Conservation (phyloP, 208 protist genomes). For the Wallacemonas sp. region DNA sequence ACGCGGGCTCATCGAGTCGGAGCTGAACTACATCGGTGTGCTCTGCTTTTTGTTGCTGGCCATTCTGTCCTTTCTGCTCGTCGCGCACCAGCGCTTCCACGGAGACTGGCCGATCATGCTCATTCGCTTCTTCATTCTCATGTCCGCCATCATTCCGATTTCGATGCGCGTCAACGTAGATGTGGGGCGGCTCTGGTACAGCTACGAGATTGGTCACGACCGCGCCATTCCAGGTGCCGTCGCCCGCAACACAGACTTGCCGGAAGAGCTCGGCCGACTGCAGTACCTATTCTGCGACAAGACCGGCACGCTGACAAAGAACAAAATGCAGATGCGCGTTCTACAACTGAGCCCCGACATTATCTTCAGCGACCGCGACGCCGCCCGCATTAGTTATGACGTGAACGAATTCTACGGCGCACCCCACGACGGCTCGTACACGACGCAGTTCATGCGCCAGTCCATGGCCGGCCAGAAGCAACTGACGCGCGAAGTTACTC, state of each 20-base stretch:
- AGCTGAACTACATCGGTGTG: conserved; percentile 96
- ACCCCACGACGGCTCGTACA: conserved; percentile 5
- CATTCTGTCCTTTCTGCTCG: conserved; percentile 61
- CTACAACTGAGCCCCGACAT: conserved; percentile 49
- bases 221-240: conserved; percentile 81
- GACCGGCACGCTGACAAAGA: conserved; percentile 98
- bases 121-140: conserved; percentile 95
- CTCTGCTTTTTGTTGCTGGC: conserved; percentile 80
- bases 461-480: conserved; percentile 17
- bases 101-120: conserved; percentile 91
- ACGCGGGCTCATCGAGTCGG: conserved; percentile 92
- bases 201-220: conserved; percentile 91
- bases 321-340: conserved; percentile 91
- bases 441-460: conserved; percentile 15
- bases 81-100: conserved; percentile 64
- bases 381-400: conserved; percentile 32
- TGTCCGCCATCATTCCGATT: conserved; percentile 98
- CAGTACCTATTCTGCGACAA: conserved; percentile 98
- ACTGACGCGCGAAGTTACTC: conserved; percentile 37
- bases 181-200: conserved; percentile 97
- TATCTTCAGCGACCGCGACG: conserved; percentile 50
- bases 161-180: conserved; percentile 98
- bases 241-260: conserved; percentile 95
- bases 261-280: conserved; percentile 98
- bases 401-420: conserved; percentile 36